A percentile compares a stretch with the other conserved stretches of the same genome.
Conservation (phyloP, 2,329 filamentous ascomycete species). For the Cladobotryum mycophilum region DNA sequence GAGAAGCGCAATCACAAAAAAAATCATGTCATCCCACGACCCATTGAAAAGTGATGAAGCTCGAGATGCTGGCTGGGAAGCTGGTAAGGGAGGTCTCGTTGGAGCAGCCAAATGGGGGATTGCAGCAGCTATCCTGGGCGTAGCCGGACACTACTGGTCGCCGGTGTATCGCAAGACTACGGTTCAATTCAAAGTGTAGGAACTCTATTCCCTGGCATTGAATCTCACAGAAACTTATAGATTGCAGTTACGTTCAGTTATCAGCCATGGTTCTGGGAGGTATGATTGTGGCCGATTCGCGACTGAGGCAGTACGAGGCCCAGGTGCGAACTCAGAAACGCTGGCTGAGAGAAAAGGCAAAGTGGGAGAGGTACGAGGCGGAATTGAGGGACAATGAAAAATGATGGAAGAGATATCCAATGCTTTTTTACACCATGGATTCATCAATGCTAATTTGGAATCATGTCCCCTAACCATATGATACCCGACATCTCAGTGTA, state of each 20-base stretch:
- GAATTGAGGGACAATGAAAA: constrained; percentile 44
- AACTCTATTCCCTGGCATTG: constrained; percentile 11
- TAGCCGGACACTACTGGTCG: constrained; percentile 55
- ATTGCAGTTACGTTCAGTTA: constrained; percentile 68
- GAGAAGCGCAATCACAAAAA: too few species aligned
- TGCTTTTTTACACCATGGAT: not conserved
- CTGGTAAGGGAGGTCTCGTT: constrained; percentile 56
- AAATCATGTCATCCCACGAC: constrained; percentile 45
- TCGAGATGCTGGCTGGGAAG: constrained; percentile 64
- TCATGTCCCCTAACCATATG: constrained; percentile 1
- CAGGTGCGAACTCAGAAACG: constrained; percentile 59
- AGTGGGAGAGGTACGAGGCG: constrained; percentile 62
- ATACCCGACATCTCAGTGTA: constrained; percentile 6
- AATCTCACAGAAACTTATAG: not conserved
- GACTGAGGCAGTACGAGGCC: constrained; percentile 62
- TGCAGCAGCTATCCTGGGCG: constrained; percentile 56
- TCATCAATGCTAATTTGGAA: not conserved
- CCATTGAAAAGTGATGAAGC: constrained; percentile 60
- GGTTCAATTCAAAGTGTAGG: constrained; percentile 72
- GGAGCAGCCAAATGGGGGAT: constrained; percentile 69
- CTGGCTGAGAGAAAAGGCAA: constrained; percentile 56
- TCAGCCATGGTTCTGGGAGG: constrained; percentile 76
- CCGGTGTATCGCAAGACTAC: constrained; percentile 68
- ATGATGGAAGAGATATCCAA: constrained; percentile 11
- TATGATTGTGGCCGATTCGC: constrained; percentile 68